These are phyloP conservation scores for Talaromyces nanjingensis DNA, from an alignment of 495 filamentous ascomycete genomes.

Conservation along the genomic window DNA sequence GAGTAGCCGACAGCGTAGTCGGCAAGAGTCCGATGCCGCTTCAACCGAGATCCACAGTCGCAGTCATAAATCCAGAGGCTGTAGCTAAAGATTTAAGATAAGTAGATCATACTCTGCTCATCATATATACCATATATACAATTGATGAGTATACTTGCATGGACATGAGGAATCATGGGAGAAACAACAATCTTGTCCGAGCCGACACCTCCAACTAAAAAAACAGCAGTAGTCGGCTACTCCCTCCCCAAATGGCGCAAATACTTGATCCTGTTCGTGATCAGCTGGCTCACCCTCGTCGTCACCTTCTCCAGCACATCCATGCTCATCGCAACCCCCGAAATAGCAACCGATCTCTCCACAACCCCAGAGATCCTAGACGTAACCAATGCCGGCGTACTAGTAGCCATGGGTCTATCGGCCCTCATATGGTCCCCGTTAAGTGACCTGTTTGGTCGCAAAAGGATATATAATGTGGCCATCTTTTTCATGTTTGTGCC, in stretches of 20 bases:
- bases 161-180: background rate
- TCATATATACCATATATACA: background rate
- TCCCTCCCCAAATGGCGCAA: conserved; percentile 33
- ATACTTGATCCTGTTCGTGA: conserved; percentile 35
- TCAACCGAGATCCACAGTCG: background rate
- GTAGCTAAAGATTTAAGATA: background rate
- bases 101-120: background rate
- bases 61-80: background rate
- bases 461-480: conserved; percentile 29
- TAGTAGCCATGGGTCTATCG: conserved; percentile 52
- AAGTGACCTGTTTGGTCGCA: conserved; percentile 25
- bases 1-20: background rate
- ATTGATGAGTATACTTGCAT: background rate
- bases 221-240: background rate
- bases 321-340: conserved; percentile 32
- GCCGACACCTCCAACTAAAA: background rate
- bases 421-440: conserved; percentile 45
- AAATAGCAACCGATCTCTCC: conserved; percentile 33
- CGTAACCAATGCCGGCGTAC: conserved; percentile 41
- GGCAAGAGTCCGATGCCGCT: background rate
- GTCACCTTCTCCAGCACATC: conserved; percentile 39
- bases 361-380: conserved; percentile 33
- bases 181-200: background rate
- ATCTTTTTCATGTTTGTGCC: conserved; percentile 30
- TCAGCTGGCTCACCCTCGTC: conserved; percentile 37